Percentiles rank a stretch among this genome's conserved stretches.
Conservation (phyloP, 331 rosid genomes). For the Malus hybrid region DNA sequence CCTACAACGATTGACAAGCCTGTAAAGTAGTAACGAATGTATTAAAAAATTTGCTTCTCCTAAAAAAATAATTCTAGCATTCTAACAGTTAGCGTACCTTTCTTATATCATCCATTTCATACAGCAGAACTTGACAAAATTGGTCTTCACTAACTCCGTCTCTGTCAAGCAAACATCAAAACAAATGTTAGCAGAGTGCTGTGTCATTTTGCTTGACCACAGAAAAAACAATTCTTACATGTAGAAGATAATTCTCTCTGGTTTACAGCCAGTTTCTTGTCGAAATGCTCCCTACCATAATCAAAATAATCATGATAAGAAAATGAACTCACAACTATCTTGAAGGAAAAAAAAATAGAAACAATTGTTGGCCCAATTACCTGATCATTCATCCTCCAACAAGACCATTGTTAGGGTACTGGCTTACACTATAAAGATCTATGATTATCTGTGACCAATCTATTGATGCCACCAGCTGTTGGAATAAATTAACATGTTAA, state of each 20-base stretch:
- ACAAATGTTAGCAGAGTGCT: not conserved
- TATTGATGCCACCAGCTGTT: slow-evolving; percentile 82
- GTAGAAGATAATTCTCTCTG: slow-evolving; percentile 62
- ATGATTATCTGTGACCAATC: slow-evolving; percentile 79
- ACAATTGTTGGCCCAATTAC: slow-evolving; percentile 12
- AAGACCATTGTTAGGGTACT: slow-evolving; percentile 28
- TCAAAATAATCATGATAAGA: not conserved
- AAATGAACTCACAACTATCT: not conserved
- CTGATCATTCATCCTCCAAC: slow-evolving; percentile 57
- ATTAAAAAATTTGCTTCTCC: not conserved
- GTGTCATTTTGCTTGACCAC: not conserved
- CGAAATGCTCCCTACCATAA: slow-evolving; percentile 52
- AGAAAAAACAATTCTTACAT: slow-evolving; percentile 27
- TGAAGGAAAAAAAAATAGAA: not conserved
- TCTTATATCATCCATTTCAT: slow-evolving; percentile 77
- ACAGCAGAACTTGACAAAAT: slow-evolving; percentile 59
- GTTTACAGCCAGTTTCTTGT: slow-evolving; percentile 23
- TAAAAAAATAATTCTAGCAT: not conserved
- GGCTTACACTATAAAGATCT: slow-evolving; percentile 33
- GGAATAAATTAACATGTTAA: not conserved
- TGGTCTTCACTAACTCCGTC: slow-evolving; percentile 90
- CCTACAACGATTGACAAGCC: slow-evolving; percentile 61
- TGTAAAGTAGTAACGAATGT: not conserved
- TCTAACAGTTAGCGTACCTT: slow-evolving; percentile 29
- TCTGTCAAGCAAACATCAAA: slow-evolving; percentile 25